Conservation (phyloP, 208 protist genomes). For the Angomonas ambiguus region DNA sequence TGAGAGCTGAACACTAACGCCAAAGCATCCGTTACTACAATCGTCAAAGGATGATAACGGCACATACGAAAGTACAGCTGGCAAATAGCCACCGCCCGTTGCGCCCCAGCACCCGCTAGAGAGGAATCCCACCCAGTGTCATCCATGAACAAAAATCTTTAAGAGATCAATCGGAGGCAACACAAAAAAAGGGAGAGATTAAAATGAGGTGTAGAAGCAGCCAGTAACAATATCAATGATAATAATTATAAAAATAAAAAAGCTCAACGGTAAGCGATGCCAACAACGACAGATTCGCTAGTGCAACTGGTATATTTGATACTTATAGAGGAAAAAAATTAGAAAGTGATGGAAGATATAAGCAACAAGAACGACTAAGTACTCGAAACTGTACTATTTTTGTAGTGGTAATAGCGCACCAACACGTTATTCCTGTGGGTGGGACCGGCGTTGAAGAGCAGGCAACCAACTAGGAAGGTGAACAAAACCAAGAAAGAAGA, state of each 20-base stretch:
- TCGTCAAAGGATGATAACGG: slow-evolving; percentile 44
- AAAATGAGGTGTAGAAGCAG: background rate
- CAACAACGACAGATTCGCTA: too few species aligned
- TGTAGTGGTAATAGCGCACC: too few species aligned
- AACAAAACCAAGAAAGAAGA: slow-evolving; percentile 6
- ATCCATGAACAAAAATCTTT: background rate
- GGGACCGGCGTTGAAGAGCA: too few species aligned
- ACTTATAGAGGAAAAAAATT: too few species aligned
- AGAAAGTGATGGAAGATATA: too few species aligned
- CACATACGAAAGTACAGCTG: slow-evolving; percentile 84
- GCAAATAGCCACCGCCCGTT: slow-evolving; percentile 50
- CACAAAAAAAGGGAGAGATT: background rate
- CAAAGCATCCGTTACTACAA: slow-evolving; percentile 69
- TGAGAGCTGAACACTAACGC: slow-evolving; percentile 60
- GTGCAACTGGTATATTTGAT: too few species aligned
- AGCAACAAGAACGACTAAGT: too few species aligned
- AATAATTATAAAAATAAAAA: background rate
- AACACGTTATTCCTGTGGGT: too few species aligned
- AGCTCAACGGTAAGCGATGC: too few species aligned
- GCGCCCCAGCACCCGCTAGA: slow-evolving; percentile 62
- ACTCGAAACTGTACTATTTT: too few species aligned
- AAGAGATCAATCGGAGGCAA: background rate
- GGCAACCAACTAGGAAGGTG: too few species aligned
- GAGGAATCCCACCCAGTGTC: slow-evolving; percentile 44
- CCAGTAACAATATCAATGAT: background rate